These are phyloP conservation scores for Baudoinia panamericana DNA, from an alignment of 495 filamentous ascomycete species.

Conservation along the genomic window DNA sequence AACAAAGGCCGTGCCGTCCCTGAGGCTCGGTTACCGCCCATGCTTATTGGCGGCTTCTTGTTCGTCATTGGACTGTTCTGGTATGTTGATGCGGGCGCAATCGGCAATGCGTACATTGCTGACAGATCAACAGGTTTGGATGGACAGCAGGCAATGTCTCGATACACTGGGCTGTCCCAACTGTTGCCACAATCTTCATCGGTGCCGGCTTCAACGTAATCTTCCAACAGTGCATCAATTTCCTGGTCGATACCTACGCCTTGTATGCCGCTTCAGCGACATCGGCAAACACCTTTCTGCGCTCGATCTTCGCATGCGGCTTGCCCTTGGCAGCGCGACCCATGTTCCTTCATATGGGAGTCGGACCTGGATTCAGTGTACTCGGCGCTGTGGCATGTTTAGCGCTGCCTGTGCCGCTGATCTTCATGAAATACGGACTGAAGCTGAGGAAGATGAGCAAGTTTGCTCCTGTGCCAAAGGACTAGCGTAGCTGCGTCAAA, in stretches of 20 bases:
- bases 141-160: constrained; percentile 26
- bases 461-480: constrained; percentile 22
- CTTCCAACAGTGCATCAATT: constrained; percentile 25
- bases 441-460: constrained; percentile 21
- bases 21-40: constrained; percentile 28
- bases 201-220: constrained; percentile 21
- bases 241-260: constrained; percentile 21
- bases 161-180: constrained; percentile 25
- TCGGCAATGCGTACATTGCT: background rate
- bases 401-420: constrained; percentile 19
- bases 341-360: constrained; percentile 21
- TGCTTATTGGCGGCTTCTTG: constrained; percentile 26
- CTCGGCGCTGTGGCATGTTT: constrained; percentile 17
- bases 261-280: constrained; percentile 20
- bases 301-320: constrained; percentile 17
- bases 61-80: constrained; percentile 26
- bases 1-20: constrained; percentile 23
- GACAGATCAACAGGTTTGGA: constrained; percentile 19
- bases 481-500: too few relatives aligned
- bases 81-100: too few relatives aligned
- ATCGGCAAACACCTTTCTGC: constrained; percentile 22
- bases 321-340: constrained; percentile 19
- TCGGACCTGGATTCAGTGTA: constrained; percentile 16
- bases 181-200: constrained; percentile 18
- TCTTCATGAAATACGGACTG: constrained; percentile 22